These are phyloP conservation scores for Flaveria sonorensis DNA, from an alignment of 129 eudicot genomes.

Conservation along the genomic window DNA sequence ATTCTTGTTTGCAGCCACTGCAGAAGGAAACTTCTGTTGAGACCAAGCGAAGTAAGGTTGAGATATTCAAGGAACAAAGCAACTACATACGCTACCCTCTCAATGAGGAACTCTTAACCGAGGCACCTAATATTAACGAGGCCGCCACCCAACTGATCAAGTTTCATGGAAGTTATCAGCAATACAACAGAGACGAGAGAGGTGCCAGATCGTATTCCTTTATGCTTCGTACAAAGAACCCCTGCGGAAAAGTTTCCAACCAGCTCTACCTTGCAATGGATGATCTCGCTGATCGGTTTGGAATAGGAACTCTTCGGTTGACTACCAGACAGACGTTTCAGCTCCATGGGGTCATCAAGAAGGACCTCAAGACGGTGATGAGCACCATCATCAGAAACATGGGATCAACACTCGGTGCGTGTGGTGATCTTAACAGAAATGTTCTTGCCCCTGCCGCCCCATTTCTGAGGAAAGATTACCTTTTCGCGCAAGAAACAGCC, in stretches of 20 bases:
- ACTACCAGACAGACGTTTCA: slow-evolving; percentile 98
- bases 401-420: slow-evolving; percentile 99
- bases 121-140: slow-evolving; percentile 88
- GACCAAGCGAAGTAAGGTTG: slow-evolving; percentile 94
- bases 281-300: slow-evolving; percentile 94
- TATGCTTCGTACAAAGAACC: slow-evolving; percentile 99
- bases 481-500: slow-evolving; percentile 93
- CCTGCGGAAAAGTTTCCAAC: slow-evolving; percentile 96
- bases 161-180: slow-evolving; percentile 99
- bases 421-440: slow-evolving; percentile 98
- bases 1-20: slow-evolving; percentile 63
- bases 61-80: slow-evolving; percentile 91
- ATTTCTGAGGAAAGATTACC: slow-evolving; percentile 72
- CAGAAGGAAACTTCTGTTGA: slow-evolving; percentile 64
- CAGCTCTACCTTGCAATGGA: slow-evolving; percentile 93
- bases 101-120: slow-evolving; percentile 84
- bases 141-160: slow-evolving; percentile 92
- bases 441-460: slow-evolving; percentile 99
- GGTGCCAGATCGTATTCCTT: slow-evolving; percentile 82
- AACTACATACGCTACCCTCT: slow-evolving; percentile 94
- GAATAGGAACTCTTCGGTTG: slow-evolving; percentile 89
- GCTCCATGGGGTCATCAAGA: slow-evolving; percentile 93
- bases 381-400: slow-evolving; percentile 76
- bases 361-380: slow-evolving; percentile 96
- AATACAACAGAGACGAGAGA: slow-evolving; percentile 78